Evolutionary conservation across 1,284 basidiomycete species (phyloP), one percentile per base, ranked within the genome.

Genomic region (Cyathus pygmaeus): DNA sequence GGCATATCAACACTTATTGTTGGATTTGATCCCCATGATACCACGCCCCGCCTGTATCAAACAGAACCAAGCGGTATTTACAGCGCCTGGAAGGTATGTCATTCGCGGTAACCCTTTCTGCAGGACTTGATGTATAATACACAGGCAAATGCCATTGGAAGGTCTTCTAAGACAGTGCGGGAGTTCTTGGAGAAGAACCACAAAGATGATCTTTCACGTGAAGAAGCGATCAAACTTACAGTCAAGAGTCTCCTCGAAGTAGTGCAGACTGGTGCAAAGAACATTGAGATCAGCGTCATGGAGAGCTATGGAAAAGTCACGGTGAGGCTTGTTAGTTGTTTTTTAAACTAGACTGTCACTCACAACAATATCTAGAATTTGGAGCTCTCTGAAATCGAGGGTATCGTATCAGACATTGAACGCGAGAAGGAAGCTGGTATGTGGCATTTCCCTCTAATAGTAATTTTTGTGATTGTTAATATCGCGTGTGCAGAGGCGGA

Each of bases 151-250:
- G 95, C 98, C 6, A 98, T 99, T 71, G 98, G 98, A 26, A 90
- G 98, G 56, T 98, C 96, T 15, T 96, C 94, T 17, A 99, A 99
- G 83, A 99, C 98, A 4, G 98, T 99, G 13, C 91, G 97, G 58
- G 98, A 99, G 76, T 99, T 99, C 80, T 79, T 99, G 60, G 98
- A 99, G 81, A 99, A 99, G 87, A 98, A 99, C 73, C 94, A 98
- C 82, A 94, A 92, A 69, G 96, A 98, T 65, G 94, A 94, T 67
- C 85, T 98, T 81, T 85, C 87, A 15, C 87, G 94, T 62, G 95
- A 96, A 42, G 94, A 96, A 61, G 90, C 93, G 53, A 94, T 99
- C 81, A 99, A 99, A 78, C 84, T 99, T 42, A 94, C 98, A 0
- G 89, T 99, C 70, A 99, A 99, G 85, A 95, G 93, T 75, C 81